Conservation (phyloP, 176 grass and related monocot genomes). For the Avena insularis region DNA sequence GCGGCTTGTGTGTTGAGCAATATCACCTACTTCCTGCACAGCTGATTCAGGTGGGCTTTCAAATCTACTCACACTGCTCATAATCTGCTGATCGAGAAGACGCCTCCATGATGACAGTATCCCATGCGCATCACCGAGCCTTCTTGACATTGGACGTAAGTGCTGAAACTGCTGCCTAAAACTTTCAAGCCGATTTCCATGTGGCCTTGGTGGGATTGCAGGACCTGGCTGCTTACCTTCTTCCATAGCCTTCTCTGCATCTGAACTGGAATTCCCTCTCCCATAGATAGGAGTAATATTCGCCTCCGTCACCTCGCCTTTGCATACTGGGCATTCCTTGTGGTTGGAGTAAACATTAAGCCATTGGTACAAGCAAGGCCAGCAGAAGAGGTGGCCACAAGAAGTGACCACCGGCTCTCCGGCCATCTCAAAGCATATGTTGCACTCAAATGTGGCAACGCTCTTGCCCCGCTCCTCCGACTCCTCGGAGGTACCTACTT, state of each 20-base stretch:
- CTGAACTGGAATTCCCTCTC: slow-evolving; percentile 62
- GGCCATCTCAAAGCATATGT: slow-evolving; percentile 97
- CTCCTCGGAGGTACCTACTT: slow-evolving; percentile 51
- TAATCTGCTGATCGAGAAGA: slow-evolving; percentile 76
- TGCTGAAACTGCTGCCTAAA: slow-evolving; percentile 96
- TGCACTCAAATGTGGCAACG: slow-evolving; percentile 82
- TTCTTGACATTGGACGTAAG: slow-evolving; percentile 82
- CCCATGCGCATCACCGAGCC: slow-evolving; percentile 85
- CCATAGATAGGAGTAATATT: slow-evolving; percentile 94
- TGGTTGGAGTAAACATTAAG: slow-evolving; percentile 88
- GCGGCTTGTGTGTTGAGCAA: slow-evolving; percentile 47
- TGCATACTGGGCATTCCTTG: slow-evolving; percentile 98
- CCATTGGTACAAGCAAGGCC: slow-evolving; percentile 98
- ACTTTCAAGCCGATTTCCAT: slow-evolving; percentile 89
- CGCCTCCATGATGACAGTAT: slow-evolving; percentile 79
- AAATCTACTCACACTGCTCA: slow-evolving; percentile 50
- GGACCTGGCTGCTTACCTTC: slow-evolving; percentile 56
- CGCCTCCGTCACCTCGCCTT: slow-evolving; percentile 85
- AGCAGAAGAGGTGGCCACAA: slow-evolving; percentile 96
- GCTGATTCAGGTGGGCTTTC: slow-evolving; percentile 64
- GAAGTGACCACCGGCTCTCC: slow-evolving; percentile 93
- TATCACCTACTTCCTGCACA: slow-evolving; percentile 63
- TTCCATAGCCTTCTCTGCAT: slow-evolving; percentile 56
- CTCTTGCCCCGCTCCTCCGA: slow-evolving; percentile 58
- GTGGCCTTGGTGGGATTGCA: slow-evolving; percentile 79